A percentile compares a stretch with the other conserved stretches of the same genome.
phyloP scores from a whole-genome alignment of 2,329 filamentous ascomycete species.

The Nothophoma quercina region DNA sequence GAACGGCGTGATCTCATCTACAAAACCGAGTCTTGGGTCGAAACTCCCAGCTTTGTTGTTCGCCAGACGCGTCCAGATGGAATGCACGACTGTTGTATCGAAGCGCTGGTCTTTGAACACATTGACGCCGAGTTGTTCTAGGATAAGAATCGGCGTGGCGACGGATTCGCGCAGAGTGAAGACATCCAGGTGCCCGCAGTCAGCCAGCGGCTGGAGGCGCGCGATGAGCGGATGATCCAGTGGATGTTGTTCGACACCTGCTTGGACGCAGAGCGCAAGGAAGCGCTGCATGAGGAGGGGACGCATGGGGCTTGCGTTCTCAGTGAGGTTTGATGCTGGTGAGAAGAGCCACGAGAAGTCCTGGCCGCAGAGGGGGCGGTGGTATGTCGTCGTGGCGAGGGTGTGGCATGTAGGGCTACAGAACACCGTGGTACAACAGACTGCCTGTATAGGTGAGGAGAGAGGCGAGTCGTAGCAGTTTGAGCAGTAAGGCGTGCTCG shows the following conservation, averaged over 20 bases:
- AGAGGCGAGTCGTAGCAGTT: conserved; percentile 34
- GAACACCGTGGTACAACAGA: conserved; percentile 30
- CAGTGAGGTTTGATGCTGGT: conserved; percentile 18
- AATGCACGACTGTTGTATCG: conserved; percentile 42
- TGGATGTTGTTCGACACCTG: conserved; percentile 19
- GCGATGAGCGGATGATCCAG: conserved; percentile 37
- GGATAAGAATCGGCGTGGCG: conserved; percentile 33
- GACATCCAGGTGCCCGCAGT: conserved; percentile 34
- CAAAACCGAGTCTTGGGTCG: conserved; percentile 30
- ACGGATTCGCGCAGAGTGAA: conserved; percentile 42
- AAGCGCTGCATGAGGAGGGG: conserved; percentile 39
- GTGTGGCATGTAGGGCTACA: conserved; percentile 36
- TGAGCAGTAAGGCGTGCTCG: conserved; percentile 16
- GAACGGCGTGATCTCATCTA: conserved; percentile 37
- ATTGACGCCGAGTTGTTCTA: conserved; percentile 38
- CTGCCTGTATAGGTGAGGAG: conserved; percentile 20
- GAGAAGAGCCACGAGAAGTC: conserved; percentile 35
- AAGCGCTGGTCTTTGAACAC: conserved; percentile 24
- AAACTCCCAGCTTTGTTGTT: conserved; percentile 45
- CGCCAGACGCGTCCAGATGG: conserved; percentile 41
- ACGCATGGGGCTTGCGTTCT: conserved; percentile 30
- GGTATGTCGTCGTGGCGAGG: conserved; percentile 34
- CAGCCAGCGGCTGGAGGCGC: conserved; percentile 39
- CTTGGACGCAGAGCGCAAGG: conserved; percentile 34
- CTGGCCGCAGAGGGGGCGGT: conserved; percentile 37